Evolutionary conservation across 108 stramenopile genomes (phyloP).

Genomic region (Skeletonema marinoi): DNA sequence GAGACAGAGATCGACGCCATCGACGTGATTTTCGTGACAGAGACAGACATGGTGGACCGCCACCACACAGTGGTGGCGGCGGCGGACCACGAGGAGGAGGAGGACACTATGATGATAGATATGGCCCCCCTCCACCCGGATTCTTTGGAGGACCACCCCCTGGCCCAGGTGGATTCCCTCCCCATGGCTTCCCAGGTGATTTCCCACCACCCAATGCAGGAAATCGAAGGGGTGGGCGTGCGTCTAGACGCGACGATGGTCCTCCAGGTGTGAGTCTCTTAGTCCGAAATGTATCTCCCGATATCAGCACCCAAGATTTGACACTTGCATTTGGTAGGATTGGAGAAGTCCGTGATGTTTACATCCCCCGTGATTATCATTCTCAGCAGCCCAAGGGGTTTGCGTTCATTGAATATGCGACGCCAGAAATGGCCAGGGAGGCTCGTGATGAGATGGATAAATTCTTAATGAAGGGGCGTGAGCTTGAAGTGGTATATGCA

Average conservation of each 20-base stretch:
- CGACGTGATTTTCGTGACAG: conserved; percentile 28
- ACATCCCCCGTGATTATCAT: conserved; percentile 88
- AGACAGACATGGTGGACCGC: conserved; percentile 34
- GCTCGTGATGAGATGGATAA: conserved; percentile 90
- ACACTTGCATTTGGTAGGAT: conserved; percentile 81
- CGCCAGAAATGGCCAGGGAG: conserved; percentile 76
- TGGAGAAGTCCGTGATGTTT: conserved; percentile 87
- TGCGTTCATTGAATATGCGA: conserved; percentile 89
- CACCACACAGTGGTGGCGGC: conserved; percentile 29
- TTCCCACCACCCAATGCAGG: conserved; percentile 8
- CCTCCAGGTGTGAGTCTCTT: conserved; percentile 85
- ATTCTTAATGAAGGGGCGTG: conserved; percentile 81
- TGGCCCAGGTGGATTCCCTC: neutral
- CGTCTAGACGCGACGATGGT: conserved; percentile 70
- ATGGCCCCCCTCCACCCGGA: conserved; percentile 45
- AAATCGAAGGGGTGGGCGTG: conserved; percentile 45
- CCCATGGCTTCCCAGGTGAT: conserved; percentile 26
- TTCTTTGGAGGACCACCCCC: conserved; percentile 27
- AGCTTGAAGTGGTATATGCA: conserved; percentile 89
- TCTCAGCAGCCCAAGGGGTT: conserved; percentile 88
- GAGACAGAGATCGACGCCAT: conserved; percentile 35
- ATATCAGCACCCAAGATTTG: conserved; percentile 72
- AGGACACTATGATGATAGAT: conserved; percentile 27
- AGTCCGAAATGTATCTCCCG: conserved; percentile 79
- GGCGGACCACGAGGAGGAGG: conserved; percentile 26